Percentiles rank a stretch among this genome's conserved stretches.
Evolutionary conservation across 2,329 filamentous ascomycete species (phyloP).

Genomic region (Diaporthe eres): DNA sequence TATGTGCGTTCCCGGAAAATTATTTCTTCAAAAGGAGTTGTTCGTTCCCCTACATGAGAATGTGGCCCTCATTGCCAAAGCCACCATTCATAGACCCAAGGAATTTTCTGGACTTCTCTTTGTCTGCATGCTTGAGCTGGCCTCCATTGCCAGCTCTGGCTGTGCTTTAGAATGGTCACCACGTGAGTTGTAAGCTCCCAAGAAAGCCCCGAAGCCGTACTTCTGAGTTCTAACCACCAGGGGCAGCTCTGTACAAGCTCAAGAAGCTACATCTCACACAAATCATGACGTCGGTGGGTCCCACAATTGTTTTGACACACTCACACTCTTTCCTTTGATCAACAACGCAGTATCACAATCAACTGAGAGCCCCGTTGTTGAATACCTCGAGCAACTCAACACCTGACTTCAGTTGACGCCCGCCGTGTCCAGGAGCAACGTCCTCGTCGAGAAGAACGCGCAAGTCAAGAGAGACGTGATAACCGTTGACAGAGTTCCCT

Average conservation of each 20-base stretch:
- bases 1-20: neutral
- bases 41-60: neutral
- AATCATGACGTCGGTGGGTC: neutral
- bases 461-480: neutral
- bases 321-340: neutral
- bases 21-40: neutral
- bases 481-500: rapidly evolving
- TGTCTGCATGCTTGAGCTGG: neutral
- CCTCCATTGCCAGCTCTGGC: neutral
- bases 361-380: neutral
- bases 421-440: neutral
- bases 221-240: no score
- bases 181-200: neutral
- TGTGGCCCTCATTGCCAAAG: no score
- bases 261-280: neutral
- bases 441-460: neutral
- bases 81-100: neutral
- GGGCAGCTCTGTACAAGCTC: neutral
- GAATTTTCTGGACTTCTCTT: neutral
- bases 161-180: rapidly evolving
- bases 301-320: rapidly evolving
- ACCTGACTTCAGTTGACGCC: no score
- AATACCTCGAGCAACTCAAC: no score
- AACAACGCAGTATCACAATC: no score
- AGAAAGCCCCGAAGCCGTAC: no score